phyloP scores from a whole-genome alignment of 805 yeast species.

The Schwanniomyces sp. region DNA sequence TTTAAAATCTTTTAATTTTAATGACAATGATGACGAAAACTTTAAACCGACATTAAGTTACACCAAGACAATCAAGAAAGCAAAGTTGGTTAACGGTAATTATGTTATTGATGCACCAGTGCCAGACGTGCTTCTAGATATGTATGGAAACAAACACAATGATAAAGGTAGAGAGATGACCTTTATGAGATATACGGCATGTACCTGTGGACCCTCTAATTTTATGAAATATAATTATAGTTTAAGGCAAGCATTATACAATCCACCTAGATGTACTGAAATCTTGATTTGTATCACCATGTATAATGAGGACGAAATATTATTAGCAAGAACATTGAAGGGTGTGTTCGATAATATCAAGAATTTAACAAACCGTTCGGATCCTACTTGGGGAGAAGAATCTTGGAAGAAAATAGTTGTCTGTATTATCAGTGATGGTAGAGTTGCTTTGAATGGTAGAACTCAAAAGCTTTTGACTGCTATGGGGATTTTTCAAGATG shows the following conservation, averaged over 20 bases:
- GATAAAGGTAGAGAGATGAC: conserved; percentile 60
- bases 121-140: conserved; percentile 35
- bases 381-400: conserved; percentile 88
- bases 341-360: conserved; percentile 88
- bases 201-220: conserved; percentile 85
- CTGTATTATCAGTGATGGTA: conserved; percentile 87
- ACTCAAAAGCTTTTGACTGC: conserved; percentile 81
- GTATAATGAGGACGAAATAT: conserved; percentile 84
- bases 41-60: conserved; percentile 41
- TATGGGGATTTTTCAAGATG: conserved; percentile 91
- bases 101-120: conserved; percentile 45
- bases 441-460: conserved; percentile 76
- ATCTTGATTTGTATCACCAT: conserved; percentile 82
- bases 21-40: conserved; percentile 31
- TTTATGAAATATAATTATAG: conserved; percentile 64
- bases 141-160: conserved; percentile 31
- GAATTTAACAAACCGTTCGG: conserved; percentile 64
- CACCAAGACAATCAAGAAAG: conserved; percentile 43
- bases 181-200: conserved; percentile 91
- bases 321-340: conserved; percentile 80
- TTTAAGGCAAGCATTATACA: conserved; percentile 79
- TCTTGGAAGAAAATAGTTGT: conserved; percentile 95
- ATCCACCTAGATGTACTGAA: conserved; percentile 80
- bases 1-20: conserved; percentile 4
- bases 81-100: conserved; percentile 42